Percentiles rank a stretch among this genome's conserved stretches.
Evolutionary conservation across 495 filamentous ascomycete species (phyloP).

Genomic region (Daldinia grandis): DNA sequence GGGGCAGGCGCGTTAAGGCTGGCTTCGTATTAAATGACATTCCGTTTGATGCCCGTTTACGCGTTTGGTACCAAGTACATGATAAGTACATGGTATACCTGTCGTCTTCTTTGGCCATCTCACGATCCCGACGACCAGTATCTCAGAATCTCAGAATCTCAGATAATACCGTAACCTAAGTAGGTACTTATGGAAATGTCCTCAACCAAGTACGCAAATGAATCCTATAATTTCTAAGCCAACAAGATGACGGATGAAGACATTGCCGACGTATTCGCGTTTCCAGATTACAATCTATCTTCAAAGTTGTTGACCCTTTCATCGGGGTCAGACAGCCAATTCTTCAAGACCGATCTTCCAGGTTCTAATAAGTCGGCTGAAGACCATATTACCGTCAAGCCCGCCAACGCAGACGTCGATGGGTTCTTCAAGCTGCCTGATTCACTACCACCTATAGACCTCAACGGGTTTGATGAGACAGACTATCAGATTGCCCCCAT

Average conservation of each 20-base stretch:
- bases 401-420: constrained; percentile 31
- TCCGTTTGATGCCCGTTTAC: neutral
- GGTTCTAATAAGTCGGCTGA: constrained; percentile 7
- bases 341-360: constrained; percentile 29
- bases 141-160: neutral
- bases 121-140: neutral
- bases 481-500: constrained; percentile 21
- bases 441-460: constrained; percentile 43
- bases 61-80: neutral
- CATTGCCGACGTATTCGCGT: constrained; percentile 70
- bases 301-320: constrained; percentile 49
- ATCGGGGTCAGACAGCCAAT: constrained; percentile 26
- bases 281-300: constrained; percentile 70
- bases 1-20: neutral
- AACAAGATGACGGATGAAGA: constrained; percentile 58
- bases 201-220: constrained; percentile 19
- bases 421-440: constrained; percentile 57
- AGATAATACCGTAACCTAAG: no score
- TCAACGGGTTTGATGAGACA: constrained; percentile 39
- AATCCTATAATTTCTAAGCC: constrained; percentile 2
- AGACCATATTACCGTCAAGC: constrained; percentile 15
- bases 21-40: neutral
- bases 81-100: neutral
- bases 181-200: neutral
- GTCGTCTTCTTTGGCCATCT: neutral